Evolutionary conservation across 176 grass and related monocot genomes (phyloP), one percentile per base, ranked within the genome.

Genomic region (Themeda triandra): DNA sequence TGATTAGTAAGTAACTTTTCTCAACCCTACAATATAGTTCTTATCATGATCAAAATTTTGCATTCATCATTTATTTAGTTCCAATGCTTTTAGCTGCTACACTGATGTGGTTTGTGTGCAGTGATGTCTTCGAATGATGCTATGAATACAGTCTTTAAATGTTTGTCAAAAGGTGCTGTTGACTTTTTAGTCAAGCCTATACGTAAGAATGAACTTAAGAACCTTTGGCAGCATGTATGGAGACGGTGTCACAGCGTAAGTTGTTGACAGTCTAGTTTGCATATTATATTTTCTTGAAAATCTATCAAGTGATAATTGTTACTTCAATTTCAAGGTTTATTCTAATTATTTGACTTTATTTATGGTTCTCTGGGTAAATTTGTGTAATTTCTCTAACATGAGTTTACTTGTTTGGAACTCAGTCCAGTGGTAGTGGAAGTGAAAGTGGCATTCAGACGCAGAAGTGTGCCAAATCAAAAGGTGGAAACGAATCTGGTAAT

Each of bases 91-190:
- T 93, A 89, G 56, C 71, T 89, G 75, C 90, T 91, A 91, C 58
- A 75, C 78, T 76, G 82, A 81, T 85, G 49, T 87, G 60, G 37
- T 90, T 90, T 88, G 31, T 54, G 17, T 93, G 91, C 91, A 98
- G 95, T 98, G 95, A 98, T 98, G 95, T 98, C 95, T 82, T 92
- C 89, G 6, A 98, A 92, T 86, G 92, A 95, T 69, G 91, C 92
- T 27, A 95, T 95, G 95, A 75, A 69, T 85, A 98, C 73, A 48
- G 89, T 92, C 66, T 95, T 93, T 70, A 93, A 85, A 78, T 98
- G 95, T 90, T 87, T 95, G 63, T 98, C 95, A 28, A 95, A 95
- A 86, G 92, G 92, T 65, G 92, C 95, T 45, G 95, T 95, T 95
- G 91, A 98, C 80, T 98, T 98, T 88, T 88, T 98, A 83, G 85